phyloP scores from a whole-genome alignment of 1,284 basidiomycete species.

The Crepidotus sp. region DNA sequence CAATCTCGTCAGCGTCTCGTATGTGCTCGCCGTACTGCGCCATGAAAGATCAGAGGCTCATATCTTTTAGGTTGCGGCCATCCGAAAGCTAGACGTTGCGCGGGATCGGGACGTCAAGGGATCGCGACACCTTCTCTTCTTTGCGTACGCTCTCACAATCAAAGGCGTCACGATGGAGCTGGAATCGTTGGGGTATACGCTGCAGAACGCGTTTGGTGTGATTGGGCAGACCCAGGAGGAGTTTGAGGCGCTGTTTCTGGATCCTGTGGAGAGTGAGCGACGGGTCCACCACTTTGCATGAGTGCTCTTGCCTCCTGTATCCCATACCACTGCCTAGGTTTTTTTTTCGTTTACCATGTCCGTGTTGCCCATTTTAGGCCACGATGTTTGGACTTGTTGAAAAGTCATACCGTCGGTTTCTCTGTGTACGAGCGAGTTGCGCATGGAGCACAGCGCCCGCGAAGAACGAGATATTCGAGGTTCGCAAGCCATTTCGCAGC shows the following conservation, averaged over 20 bases:
- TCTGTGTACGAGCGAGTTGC: background rate
- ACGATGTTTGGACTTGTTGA: constrained; percentile 2
- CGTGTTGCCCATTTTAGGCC: background rate
- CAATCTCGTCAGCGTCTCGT: constrained; percentile 73
- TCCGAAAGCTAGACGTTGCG: constrained; percentile 79
- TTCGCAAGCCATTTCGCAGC: background rate
- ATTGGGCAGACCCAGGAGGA: constrained; percentile 63
- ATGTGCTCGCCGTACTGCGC: constrained; percentile 19
- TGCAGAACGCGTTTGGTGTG: constrained; percentile 86
- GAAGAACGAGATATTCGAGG: constrained; percentile 18
- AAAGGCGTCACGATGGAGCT: constrained; percentile 84
- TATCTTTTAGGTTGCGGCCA: constrained; percentile 56
- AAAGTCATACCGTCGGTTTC: background rate
- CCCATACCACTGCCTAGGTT: background rate
- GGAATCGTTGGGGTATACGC: constrained; percentile 63
- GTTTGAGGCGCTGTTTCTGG: constrained; percentile 59
- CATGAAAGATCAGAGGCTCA: background rate
- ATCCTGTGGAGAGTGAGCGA: constrained; percentile 17
- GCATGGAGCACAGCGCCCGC: constrained; percentile 9
- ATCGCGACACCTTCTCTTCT: constrained; percentile 83
- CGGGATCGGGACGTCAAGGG: constrained; percentile 64
- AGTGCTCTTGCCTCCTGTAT: background rate
- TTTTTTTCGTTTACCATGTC: too few species aligned
- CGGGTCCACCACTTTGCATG: constrained; percentile 6
- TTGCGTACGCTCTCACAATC: constrained; percentile 92